These are phyloP conservation scores for Pterula multifida DNA, from an alignment of 1,284 basidiomycete species.

Conservation along the genomic window DNA sequence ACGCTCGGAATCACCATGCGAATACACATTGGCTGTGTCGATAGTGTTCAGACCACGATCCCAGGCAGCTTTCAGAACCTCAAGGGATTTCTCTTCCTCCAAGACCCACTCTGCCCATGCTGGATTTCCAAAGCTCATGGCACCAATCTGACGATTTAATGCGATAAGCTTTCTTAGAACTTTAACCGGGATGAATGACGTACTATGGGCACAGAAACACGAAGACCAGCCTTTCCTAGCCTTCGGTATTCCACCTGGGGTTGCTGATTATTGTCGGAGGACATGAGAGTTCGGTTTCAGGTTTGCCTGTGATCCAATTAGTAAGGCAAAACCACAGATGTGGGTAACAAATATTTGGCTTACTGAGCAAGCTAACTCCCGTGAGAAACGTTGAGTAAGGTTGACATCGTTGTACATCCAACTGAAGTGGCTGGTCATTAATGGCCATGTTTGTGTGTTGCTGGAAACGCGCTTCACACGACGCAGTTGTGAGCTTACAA, in stretches of 20 bases:
- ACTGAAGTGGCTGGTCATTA: too few species aligned
- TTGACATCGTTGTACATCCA: too few species aligned
- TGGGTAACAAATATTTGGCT: too few species aligned
- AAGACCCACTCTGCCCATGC: slow-evolving; percentile 22
- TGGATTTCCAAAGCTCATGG: slow-evolving; percentile 25
- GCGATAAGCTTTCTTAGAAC: neutral
- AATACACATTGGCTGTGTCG: slow-evolving; percentile 37
- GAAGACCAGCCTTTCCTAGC: slow-evolving; percentile 28
- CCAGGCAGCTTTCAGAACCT: slow-evolving; percentile 21
- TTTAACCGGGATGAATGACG: slow-evolving; percentile 6
- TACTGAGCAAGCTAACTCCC: too few species aligned
- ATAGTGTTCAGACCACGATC: slow-evolving; percentile 17
- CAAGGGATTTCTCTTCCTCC: slow-evolving; percentile 23
- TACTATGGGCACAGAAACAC: slow-evolving; percentile 31
- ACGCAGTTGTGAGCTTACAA: too few species aligned
- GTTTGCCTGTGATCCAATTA: too few species aligned
- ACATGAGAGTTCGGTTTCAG: too few species aligned
- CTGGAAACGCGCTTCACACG: too few species aligned
- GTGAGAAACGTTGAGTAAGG: too few species aligned
- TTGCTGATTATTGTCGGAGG: neutral
- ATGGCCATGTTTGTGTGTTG: too few species aligned
- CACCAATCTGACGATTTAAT: slow-evolving; percentile 18
- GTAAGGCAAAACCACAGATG: too few species aligned
- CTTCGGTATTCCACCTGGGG: slow-evolving; percentile 18
- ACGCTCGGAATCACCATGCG: slow-evolving; percentile 23